Evolutionary conservation across 768 basidiomycete species (phyloP), one percentile per base, ranked within the genome.

Genomic region (Auricularia cornea): DNA sequence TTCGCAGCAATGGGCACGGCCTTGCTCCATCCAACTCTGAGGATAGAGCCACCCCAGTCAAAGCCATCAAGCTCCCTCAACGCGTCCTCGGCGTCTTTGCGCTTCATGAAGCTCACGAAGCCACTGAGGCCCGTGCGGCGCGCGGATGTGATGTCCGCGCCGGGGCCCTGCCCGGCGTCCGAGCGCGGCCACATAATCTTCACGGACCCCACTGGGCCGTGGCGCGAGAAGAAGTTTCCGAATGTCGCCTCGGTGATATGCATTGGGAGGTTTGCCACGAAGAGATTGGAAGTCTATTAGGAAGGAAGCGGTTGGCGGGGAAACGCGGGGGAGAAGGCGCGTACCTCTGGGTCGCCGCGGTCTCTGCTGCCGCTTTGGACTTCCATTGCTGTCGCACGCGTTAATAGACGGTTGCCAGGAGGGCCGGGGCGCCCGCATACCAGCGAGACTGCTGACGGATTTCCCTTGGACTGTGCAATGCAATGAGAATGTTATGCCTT

Each of bases 141-240:
- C 18, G 86, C 81, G 8, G 83, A 74, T 28, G 88, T 88, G 82
- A 92, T 89, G 54, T 91, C 88, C 28, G 85, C 83, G 2, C 88
- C 91, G 59, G 88, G 86, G 32, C 88, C 87, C 5, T 75, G 66
- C 2, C 82, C 79, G 20, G 76, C 81, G 16, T 28, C 54, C 12
- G 86, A 83, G 44, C 96, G 86, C n/a, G 95, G 96, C 94, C 94
- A 98, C 95, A 98, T 98, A 67, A 98, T 87, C 79, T 96, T 94
- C 52, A 94, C 92, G 26, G 92, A 94, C 28, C 89, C 96, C 65
- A 99, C 90, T n/a, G 94, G 92, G 0, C 97, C 97, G 63, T 81
- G 81, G 52, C 88, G 84, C 2, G 95, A 95, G 72, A 99, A 99
- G 73, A 97, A 93, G 65, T 84, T 82, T 2, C 97, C 97, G 48